Conservation (phyloP, 495 filamentous ascomycete genomes). For the Aspergillus bridgeri region DNA sequence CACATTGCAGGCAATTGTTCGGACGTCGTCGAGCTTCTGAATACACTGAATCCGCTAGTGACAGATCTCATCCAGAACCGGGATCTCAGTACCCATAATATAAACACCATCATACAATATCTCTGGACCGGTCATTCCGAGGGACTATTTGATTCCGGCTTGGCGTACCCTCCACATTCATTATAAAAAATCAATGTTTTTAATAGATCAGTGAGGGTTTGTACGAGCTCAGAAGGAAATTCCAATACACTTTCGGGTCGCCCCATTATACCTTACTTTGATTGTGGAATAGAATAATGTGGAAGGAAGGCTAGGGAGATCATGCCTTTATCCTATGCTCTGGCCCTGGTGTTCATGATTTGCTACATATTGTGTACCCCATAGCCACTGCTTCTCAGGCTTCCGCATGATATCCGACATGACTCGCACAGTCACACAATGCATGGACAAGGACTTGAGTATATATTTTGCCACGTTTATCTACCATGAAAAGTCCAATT, state of each 20-base stretch:
- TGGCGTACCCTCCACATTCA: background rate
- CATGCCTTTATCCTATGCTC: too few relatives aligned
- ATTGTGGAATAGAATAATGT: background rate
- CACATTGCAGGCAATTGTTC: background rate
- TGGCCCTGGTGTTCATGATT: too few relatives aligned
- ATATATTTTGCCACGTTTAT: too few relatives aligned
- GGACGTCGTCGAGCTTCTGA: background rate
- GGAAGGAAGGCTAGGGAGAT: too few relatives aligned
- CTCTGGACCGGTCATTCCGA: background rate
- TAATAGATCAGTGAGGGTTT: background rate
- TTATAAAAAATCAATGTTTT: background rate
- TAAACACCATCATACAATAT: conserved; percentile 1
- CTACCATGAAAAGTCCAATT: too few relatives aligned
- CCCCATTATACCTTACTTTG: background rate
- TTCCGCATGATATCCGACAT: too few relatives aligned
- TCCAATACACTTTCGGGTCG: background rate
- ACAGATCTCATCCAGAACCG: background rate
- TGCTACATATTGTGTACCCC: too few relatives aligned
- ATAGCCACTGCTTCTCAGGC: too few relatives aligned
- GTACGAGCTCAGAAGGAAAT: background rate
- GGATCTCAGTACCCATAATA: background rate
- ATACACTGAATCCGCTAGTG: background rate
- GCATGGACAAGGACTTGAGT: too few relatives aligned
- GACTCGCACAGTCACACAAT: too few relatives aligned
- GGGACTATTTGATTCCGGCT: background rate